Percentiles rank a stretch among this genome's conserved stretches.
Evolutionary conservation across 75 land plant genomes (phyloP).

Genomic region (Pinus tabuliformis): DNA sequence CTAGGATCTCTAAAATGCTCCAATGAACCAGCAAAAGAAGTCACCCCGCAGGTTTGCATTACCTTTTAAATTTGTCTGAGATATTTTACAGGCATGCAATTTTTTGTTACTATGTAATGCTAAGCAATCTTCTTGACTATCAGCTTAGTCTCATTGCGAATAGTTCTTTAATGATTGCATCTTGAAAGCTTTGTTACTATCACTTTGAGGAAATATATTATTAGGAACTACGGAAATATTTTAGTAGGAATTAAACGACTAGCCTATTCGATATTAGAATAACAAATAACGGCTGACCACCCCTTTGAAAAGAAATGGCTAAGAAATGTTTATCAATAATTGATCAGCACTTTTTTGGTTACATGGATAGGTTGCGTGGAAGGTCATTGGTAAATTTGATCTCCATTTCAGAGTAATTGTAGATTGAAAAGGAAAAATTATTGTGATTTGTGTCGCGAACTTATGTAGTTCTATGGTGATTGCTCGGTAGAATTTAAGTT

Average conservation of each 20-base stretch:
- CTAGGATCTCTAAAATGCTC: constrained; percentile 70
- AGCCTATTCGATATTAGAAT: not conserved
- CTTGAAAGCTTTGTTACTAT: not conserved
- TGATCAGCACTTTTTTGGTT: constrained; percentile 67
- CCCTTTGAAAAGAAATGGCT: constrained; percentile 70
- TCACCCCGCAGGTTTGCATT: constrained; percentile 67
- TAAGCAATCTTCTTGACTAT: not conserved
- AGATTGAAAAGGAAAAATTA: not conserved
- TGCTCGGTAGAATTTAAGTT: constrained; percentile 65
- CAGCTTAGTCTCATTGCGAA: not conserved
- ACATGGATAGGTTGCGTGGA: constrained; percentile 68
- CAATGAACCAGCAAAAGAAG: constrained; percentile 70
- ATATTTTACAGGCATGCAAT: not conserved
- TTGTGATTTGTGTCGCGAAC: not conserved
- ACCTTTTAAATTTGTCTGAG: not conserved
- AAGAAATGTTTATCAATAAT: constrained; percentile 64
- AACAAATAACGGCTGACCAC: constrained; percentile 18
- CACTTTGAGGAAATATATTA: not conserved
- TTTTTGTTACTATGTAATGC: not conserved
- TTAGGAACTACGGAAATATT: not conserved
- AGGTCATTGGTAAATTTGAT: constrained; percentile 33
- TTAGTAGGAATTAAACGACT: not conserved
- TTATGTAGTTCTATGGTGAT: not conserved
- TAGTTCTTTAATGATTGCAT: not conserved
- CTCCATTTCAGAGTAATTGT: not conserved